Evolutionary conservation across 441 rosid species (phyloP), one percentile per base, ranked within the genome.

Genomic region (Geranium incanum): DNA sequence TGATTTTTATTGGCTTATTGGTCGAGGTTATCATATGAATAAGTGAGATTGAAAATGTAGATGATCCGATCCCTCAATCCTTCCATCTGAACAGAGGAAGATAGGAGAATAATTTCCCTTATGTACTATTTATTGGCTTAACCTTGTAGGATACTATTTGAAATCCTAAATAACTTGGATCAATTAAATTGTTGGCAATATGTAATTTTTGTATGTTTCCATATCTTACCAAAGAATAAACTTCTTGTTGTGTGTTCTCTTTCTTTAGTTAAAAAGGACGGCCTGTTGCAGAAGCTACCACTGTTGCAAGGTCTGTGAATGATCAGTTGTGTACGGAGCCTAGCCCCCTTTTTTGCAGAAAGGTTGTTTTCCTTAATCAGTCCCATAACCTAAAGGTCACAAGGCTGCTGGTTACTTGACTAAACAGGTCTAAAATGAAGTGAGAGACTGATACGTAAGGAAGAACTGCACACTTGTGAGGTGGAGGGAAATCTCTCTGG

Each of bases 391-490:
- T 50, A 12, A n/a, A 50, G 59, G 59, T 50, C 59, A 13, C 43
- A 50, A 50, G 59, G 59, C 59, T 11, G 59, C 59, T 50, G 5
- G 16, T 50, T 50, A 4, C 59, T 50, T 50, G 15, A 11, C 57
- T 48, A 50, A 50, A 4, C n/a, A 50, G 59, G 59, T 50, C n/a
- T 50, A 15, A 50, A 50, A 15, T 15, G 19, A 16, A 15, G 18
- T 16, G 63, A 57, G 28, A 57, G 28, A 57, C 28, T 9, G 9
- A 57, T 57, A 57, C 64, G 18, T 6, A 57, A 18, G 64, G 64
- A 57, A 57, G 64, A 4, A 6, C 64, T 57, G 28, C 64, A 18
- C 18, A 57, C 28, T 57, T 57, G 64, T 57, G 64, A 57, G 64
- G 64, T 18, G 23, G 64, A 57, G 64, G 64, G 19, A 57, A 19